phyloP scores from a whole-genome alignment of 768 basidiomycete genomes.

The Lentinula raphanica region DNA sequence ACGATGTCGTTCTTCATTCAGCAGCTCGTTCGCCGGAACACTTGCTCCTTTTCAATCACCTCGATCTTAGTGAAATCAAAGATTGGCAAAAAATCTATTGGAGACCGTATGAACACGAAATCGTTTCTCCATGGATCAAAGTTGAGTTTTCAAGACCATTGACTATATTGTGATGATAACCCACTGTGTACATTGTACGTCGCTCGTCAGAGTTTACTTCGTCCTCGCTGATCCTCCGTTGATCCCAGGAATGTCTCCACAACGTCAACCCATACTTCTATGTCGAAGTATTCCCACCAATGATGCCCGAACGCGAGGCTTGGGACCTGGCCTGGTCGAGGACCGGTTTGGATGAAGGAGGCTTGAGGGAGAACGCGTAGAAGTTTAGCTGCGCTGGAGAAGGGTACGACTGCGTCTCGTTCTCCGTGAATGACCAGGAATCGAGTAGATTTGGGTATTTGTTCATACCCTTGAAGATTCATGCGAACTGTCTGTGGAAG shows the following conservation, averaged over 20 bases:
- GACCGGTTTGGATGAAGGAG: constrained; percentile 26
- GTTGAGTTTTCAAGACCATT: neutral
- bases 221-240: neutral
- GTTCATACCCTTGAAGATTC: constrained; percentile 27
- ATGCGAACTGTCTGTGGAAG: constrained; percentile 11
- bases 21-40: neutral
- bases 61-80: neutral
- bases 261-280: constrained; percentile 34
- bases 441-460: constrained; percentile 24
- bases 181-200: neutral
- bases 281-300: constrained; percentile 44
- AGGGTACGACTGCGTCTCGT: constrained; percentile 34
- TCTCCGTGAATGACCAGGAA: constrained; percentile 38
- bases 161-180: constrained; percentile 1
- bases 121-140: neutral
- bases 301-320: constrained; percentile 35
- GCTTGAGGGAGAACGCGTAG: constrained; percentile 33
- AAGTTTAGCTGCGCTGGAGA: constrained; percentile 29
- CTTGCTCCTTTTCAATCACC: neutral
- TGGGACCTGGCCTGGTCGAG: constrained; percentile 28
- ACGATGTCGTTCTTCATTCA: neutral
- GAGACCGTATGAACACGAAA: neutral
- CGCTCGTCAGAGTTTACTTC: neutral
- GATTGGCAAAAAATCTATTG: neutral
- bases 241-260: constrained; percentile 28